Conservation (phyloP, 106 monocot species). For the Dioscorea dumetorum region DNA sequence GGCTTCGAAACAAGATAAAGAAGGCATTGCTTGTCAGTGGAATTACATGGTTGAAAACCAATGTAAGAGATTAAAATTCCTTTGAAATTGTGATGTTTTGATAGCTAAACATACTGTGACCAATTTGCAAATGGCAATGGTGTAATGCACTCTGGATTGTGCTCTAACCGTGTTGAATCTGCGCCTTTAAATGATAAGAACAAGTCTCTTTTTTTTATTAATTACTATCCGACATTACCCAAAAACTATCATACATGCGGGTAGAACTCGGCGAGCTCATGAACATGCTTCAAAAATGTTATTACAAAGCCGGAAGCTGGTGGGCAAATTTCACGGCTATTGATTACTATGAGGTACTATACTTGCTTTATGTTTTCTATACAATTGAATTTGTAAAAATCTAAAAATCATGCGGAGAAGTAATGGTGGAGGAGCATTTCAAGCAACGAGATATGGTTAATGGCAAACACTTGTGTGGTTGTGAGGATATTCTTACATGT, state of each 20-base stretch:
- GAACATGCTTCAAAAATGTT: constrained; percentile 55
- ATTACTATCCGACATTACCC: constrained; percentile 55
- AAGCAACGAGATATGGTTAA: constrained; percentile 69
- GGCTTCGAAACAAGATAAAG: constrained; percentile 37
- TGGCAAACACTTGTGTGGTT: constrained; percentile 63
- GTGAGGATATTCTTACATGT: constrained; percentile 58
- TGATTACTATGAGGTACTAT: constrained; percentile 72
- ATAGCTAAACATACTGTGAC: not conserved
- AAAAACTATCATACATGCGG: constrained; percentile 27
- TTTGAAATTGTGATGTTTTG: not conserved
- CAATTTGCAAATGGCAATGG: constrained; percentile 53
- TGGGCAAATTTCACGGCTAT: constrained; percentile 85
- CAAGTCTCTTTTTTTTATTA: constrained; percentile 58
- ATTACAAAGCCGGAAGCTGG: constrained; percentile 33
- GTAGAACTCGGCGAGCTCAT: constrained; percentile 50
- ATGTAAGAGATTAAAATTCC: constrained; percentile 24
- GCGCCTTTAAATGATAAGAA: constrained; percentile 43
- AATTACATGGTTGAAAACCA: constrained; percentile 87
- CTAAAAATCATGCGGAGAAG: constrained; percentile 39
- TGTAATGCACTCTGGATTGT: constrained; percentile 51
- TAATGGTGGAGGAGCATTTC: constrained; percentile 53
- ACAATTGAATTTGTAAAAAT: not conserved
- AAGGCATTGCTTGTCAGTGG: constrained; percentile 93
- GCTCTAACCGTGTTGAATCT: constrained; percentile 61
- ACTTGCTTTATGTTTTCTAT: not conserved